phyloP scores from a whole-genome alignment of 2,329 filamentous ascomycete species.

The Monilinia polystroma region DNA sequence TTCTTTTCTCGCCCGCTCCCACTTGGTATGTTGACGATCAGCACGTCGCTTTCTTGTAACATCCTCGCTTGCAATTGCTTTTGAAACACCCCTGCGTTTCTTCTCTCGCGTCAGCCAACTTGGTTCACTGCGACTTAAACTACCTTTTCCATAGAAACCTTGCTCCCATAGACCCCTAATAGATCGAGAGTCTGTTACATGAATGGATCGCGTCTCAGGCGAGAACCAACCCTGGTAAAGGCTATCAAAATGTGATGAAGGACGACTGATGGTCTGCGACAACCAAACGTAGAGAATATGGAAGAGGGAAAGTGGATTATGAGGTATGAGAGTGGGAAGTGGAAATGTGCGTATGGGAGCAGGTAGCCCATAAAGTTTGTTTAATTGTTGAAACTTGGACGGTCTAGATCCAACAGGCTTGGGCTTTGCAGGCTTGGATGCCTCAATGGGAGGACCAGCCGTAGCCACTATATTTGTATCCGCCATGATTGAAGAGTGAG shows the following conservation, averaged over 20 bases:
- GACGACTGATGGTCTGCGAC: conserved; percentile 65
- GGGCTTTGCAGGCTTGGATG: conserved; percentile 22
- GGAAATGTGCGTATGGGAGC: conserved; percentile 80
- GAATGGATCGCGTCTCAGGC: conserved; percentile 75
- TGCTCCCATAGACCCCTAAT: conserved; percentile 89
- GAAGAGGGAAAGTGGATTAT: conserved; percentile 85
- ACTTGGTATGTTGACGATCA: conserved; percentile 80
- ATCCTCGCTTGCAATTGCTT: conserved; percentile 75
- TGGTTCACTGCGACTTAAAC: conserved; percentile 87
- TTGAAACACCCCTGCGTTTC: conserved; percentile 63
- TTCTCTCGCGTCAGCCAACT: conserved; percentile 87
- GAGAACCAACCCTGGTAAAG: conserved; percentile 77
- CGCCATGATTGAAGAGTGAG: conserved; percentile 33
- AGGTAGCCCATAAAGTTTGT: conserved; percentile 78
- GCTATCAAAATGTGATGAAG: conserved; percentile 61
- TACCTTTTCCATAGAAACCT: conserved; percentile 96
- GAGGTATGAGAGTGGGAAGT: conserved; percentile 83
- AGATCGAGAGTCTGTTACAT: conserved; percentile 73
- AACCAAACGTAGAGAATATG: conserved; percentile 77
- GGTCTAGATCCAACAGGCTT: conserved; percentile 27
- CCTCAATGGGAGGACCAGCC: conserved; percentile 20
- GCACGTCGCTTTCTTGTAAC: conserved; percentile 73
- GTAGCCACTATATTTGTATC: conserved; percentile 27
- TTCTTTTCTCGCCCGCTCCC: conserved; percentile 86
- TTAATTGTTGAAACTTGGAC: conserved; percentile 49